phyloP scores from a whole-genome alignment of 768 basidiomycete genomes.

The Zangia roseola region DNA sequence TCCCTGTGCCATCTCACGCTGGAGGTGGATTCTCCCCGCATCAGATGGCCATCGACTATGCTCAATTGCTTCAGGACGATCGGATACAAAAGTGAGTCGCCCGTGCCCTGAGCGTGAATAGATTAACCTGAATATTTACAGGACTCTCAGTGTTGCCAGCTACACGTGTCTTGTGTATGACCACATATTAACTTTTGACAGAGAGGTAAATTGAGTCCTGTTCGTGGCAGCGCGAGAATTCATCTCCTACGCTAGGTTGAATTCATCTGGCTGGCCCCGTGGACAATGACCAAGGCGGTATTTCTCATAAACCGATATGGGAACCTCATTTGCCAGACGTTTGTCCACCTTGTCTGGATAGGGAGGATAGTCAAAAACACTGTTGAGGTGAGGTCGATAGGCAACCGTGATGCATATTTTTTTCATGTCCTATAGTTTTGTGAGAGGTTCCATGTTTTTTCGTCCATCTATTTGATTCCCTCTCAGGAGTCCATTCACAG shows the following conservation, averaged over 20 bases:
- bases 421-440: conserved; percentile 7
- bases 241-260: conserved; percentile 5
- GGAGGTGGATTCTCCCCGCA: too few relatives aligned
- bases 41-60: too few relatives aligned
- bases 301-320: conserved; percentile 20
- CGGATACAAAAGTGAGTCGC: too few relatives aligned
- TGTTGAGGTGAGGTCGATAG: neutral
- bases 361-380: conserved; percentile 1
- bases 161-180: conserved; percentile 25
- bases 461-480: neutral
- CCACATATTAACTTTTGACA: conserved; percentile 23
- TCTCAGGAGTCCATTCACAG: conserved; percentile 15
- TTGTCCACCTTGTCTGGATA: conserved; percentile 4
- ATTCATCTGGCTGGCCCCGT: conserved; percentile 17
- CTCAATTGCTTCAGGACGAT: too few relatives aligned
- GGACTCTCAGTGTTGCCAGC: conserved; percentile 12
- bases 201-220: neutral
- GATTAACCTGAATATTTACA: too few relatives aligned
- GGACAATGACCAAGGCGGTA: conserved; percentile 8
- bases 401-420: neutral
- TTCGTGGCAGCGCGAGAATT: conserved; percentile 18
- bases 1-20: too few relatives aligned
- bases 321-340: conserved; percentile 12
- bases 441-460: neutral
- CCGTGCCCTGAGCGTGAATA: too few relatives aligned